These are phyloP conservation scores for Sphagnum fallax DNA, from an alignment of 228 moss, liverwort and hornwort species.

Conservation along the genomic window DNA sequence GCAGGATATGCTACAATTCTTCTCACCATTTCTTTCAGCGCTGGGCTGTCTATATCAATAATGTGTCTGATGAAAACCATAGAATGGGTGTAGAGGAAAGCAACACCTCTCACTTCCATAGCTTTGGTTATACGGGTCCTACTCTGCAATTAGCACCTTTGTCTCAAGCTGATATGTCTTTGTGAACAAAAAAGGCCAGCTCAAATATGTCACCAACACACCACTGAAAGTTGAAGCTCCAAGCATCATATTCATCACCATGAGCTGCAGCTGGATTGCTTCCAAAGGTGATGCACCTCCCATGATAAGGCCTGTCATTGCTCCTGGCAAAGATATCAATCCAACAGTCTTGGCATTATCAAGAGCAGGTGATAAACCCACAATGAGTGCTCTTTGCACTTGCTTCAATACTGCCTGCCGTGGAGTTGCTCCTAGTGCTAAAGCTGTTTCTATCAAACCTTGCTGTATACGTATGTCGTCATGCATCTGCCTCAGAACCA, in stretches of 20 bases:
- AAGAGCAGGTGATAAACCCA: conserved; percentile 64
- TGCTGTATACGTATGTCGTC: conserved; percentile 89
- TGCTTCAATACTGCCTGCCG: conserved; percentile 78
- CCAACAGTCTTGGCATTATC: conserved; percentile 77
- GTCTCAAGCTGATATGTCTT: conserved; percentile 70
- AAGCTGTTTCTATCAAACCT: conserved; percentile 83
- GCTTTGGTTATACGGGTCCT: neutral
- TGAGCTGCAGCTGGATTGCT: conserved; percentile 86
- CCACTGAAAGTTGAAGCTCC: conserved; percentile 85
- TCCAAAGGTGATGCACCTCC: conserved; percentile 92
- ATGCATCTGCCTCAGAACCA: conserved; percentile 76
- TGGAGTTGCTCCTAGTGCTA: conserved; percentile 89
- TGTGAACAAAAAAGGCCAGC: conserved; percentile 96
- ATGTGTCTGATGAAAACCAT: too few species aligned
- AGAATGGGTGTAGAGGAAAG: too few species aligned
- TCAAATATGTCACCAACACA: conserved; percentile 69
- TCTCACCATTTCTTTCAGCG: too few species aligned
- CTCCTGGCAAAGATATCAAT: conserved; percentile 80
- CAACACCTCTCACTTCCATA: too few species aligned
- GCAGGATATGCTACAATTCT: too few species aligned
- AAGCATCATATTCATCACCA: conserved; percentile 83
- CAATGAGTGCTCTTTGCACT: conserved; percentile 56
- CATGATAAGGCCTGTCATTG: conserved; percentile 97
- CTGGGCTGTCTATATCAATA: too few species aligned
- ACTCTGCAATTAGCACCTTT: conserved; percentile 40